phyloP scores from a whole-genome alignment of 106 monocot genomes.

The Allium sativum region DNA sequence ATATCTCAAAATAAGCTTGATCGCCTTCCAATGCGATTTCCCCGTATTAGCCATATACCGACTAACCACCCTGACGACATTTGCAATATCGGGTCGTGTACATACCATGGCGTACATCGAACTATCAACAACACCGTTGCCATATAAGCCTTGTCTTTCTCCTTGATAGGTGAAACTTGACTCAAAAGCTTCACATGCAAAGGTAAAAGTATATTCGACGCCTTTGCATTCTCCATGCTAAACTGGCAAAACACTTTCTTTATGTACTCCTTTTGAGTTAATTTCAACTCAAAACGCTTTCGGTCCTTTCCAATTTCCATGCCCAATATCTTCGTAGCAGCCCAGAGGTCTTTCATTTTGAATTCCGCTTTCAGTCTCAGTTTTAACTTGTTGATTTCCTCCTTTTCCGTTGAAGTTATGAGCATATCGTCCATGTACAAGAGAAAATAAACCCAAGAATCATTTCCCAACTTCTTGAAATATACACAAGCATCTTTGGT shows the following conservation, averaged over 20 bases:
- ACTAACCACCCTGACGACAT: not conserved
- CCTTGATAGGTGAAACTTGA: not conserved
- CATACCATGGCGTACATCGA: not conserved
- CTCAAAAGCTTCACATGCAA: not conserved
- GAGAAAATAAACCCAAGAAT: not conserved
- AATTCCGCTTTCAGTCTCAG: not conserved
- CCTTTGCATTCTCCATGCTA: not conserved
- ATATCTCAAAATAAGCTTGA: not conserved
- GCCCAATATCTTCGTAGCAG: not conserved
- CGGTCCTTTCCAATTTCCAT: not conserved
- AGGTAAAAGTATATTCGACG: not conserved
- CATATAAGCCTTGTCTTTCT: not conserved
- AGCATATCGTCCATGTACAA: not conserved
- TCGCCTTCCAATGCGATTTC: not conserved
- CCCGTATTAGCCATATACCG: not conserved
- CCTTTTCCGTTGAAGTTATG: not conserved
- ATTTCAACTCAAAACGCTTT: not conserved
- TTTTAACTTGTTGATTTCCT: not conserved
- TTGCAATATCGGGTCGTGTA: not conserved
- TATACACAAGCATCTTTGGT: not conserved
- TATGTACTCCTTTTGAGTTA: not conserved
- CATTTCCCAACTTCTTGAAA: not conserved
- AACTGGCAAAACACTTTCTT: not conserved
- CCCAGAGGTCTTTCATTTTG: not conserved
- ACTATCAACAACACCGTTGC: not conserved